Percentiles rank a stretch among this genome's conserved stretches.
phyloP scores from a whole-genome alignment of 768 basidiomycete genomes.

The Boletus subparvulus region DNA sequence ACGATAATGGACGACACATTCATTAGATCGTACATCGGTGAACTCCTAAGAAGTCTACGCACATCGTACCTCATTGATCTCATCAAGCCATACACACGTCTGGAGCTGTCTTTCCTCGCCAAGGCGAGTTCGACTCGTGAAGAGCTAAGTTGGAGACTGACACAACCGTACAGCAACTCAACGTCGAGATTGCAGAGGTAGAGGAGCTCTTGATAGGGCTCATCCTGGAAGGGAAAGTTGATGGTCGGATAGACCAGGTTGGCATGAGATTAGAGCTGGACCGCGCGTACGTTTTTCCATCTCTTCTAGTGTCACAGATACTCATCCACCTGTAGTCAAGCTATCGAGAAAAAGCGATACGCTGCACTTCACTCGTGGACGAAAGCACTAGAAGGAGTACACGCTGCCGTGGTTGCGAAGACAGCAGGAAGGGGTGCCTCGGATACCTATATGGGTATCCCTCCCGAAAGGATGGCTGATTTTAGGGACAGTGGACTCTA shows the following conservation, averaged over 20 bases:
- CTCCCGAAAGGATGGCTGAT: conserved; percentile 33
- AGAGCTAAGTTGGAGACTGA: background rate
- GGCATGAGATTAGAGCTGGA: conserved; percentile 91
- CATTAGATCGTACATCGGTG: conserved; percentile 94
- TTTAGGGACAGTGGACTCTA: conserved; percentile 30
- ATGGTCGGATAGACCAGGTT: conserved; percentile 96
- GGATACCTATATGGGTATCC: conserved; percentile 36
- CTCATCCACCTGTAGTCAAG: conserved; percentile 57
- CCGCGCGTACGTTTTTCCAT: conserved; percentile 53
- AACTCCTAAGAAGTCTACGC: conserved; percentile 88
- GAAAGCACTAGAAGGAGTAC: conserved; percentile 73
- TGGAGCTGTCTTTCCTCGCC: conserved; percentile 91
- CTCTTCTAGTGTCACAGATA: background rate
- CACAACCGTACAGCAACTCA: conserved; percentile 71
- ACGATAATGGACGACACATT: conserved; percentile 97
- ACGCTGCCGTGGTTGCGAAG: conserved; percentile 74
- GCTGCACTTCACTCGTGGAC: conserved; percentile 81
- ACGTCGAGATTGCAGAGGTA: conserved; percentile 88
- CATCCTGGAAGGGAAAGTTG: conserved; percentile 95
- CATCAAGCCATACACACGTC: conserved; percentile 94
- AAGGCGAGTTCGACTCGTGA: conserved; percentile 51
- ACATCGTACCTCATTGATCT: conserved; percentile 98
- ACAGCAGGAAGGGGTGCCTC: conserved; percentile 42
- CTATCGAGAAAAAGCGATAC: conserved; percentile 84
- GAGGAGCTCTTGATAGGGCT: conserved; percentile 92